Evolutionary conservation across 176 grass and related monocot species (phyloP), one percentile per base, ranked within the genome.

Genomic region (Musa itinerans): DNA sequence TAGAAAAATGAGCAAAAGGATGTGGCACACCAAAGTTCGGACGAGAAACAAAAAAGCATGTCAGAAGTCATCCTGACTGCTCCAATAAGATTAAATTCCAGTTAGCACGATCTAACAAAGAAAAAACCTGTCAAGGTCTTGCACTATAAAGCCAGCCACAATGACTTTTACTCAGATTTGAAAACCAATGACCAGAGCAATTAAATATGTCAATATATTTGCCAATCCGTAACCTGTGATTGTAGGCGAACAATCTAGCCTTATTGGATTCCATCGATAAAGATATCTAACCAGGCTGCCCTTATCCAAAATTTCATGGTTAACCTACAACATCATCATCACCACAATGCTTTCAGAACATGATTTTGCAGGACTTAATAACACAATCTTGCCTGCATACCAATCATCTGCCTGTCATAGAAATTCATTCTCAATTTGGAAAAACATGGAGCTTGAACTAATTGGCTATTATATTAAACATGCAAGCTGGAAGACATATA

Each of bases 391-490:
- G 25, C 75, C 82, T 85, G 83, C 70, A 77, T 81, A 77, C 63
- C 50, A 84, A 81, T 54, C 21, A 75, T 81, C 59, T 74, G 66
- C 78, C 49, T 81, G 80, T 81, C 76, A 83, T 56, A 73, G 84
- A 87, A 82, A 63, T 87, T 78, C 62, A 84, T 72, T 84, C 89
- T 84, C 79, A 85, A 79, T 79, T 86, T 86, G 79, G 85, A 73
- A 81, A 80, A 80, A 85, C 80, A 53, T 78, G 81, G 82, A 86
- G 74, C 74, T 87, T 87, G 84, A 80, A 83, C 81, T 89, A 82
- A 80, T 89, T 83, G 82, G 77, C 66, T 82, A 87, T 43, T 43
- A 84, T 71, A 92, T 79, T 87, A 87, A 85, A 92, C 78, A 92
- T 92, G 77, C 81, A 92, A 92, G 79, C 78, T 79, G 85, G 79